A percentile compares a stretch with the other conserved stretches of the same genome.
These are phyloP conservation scores for Bruguiera hainesii DNA, from an alignment of 441 rosid species.

Conservation along the genomic window DNA sequence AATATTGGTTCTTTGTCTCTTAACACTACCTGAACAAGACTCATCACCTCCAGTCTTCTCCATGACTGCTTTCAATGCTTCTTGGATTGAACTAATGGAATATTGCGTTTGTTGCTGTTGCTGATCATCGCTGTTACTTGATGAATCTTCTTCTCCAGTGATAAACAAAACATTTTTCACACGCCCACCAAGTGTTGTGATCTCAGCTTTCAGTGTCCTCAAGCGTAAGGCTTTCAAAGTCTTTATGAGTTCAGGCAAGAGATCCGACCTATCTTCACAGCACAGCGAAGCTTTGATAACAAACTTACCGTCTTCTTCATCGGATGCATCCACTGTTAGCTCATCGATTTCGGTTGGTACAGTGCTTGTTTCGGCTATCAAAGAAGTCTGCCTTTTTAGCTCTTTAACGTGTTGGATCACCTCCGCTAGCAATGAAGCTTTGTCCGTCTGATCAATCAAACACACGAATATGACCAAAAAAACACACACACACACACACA, in stretches of 20 bases:
- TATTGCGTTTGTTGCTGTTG: conserved; percentile 35
- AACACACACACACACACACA: neutral
- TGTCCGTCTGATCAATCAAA: conserved; percentile 62
- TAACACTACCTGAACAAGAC: conserved; percentile 71
- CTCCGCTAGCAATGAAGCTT: conserved; percentile 94
- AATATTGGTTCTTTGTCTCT: conserved; percentile 82
- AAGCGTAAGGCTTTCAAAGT: conserved; percentile 71
- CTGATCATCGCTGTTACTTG: conserved; percentile 29
- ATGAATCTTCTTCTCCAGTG: conserved; percentile 71
- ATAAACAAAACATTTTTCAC: conserved; percentile 83
- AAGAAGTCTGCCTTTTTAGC: conserved; percentile 71
- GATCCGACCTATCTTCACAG: conserved; percentile 89
- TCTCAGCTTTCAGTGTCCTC: conserved; percentile 83
- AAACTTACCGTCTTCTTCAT: conserved; percentile 79
- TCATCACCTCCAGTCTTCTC: conserved; percentile 70
- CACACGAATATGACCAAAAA: neutral
- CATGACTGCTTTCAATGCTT: conserved; percentile 87
- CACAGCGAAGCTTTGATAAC: conserved; percentile 88
- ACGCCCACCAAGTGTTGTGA: conserved; percentile 87
- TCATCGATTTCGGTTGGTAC: conserved; percentile 86
- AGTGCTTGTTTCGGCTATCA: conserved; percentile 74
- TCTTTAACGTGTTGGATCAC: conserved; percentile 97
- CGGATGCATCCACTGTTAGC: conserved; percentile 72
- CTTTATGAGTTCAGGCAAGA: conserved; percentile 83
- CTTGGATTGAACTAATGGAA: conserved; percentile 71